Percentiles rank a stretch among this genome's conserved stretches.
Evolutionary conservation across 106 monocot genomes (phyloP).

Genomic region (Dendrobium chrysotoxum): DNA sequence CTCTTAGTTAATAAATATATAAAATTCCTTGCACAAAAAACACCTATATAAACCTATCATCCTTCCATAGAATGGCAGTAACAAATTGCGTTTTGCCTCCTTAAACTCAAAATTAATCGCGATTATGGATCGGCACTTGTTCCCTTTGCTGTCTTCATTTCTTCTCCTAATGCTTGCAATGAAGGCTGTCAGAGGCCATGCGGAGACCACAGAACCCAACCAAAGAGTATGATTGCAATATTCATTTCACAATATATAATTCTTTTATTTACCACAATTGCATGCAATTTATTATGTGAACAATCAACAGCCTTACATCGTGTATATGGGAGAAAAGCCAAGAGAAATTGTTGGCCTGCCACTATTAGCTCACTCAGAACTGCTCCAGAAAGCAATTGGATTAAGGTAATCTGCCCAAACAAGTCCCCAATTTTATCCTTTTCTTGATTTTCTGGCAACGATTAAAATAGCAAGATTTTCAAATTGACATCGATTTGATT

Average conservation of each 20-base stretch:
- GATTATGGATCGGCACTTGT: neutral
- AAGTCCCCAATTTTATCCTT: too few species aligned
- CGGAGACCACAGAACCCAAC: neutral
- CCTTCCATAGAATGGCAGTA: too few species aligned
- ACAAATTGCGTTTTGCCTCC: neutral
- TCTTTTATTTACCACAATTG: neutral
- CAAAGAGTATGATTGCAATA: neutral
- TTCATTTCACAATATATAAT: neutral
- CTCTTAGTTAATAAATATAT: too few species aligned
- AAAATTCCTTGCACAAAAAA: too few species aligned
- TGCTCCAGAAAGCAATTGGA: conserved; percentile 1
- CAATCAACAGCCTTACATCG: neutral
- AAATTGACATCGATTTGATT: too few species aligned
- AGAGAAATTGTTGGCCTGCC: neutral
- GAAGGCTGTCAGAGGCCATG: neutral
- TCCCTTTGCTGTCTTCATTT: neutral
- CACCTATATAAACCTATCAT: neutral
- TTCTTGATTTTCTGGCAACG: too few species aligned
- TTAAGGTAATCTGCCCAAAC: neutral
- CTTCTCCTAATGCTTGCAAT: neutral
- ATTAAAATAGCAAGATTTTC: too few species aligned
- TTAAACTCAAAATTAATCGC: neutral
- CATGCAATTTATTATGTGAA: neutral
- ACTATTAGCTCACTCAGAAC: neutral
- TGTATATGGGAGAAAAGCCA: conserved; percentile 1